These are phyloP conservation scores for Pythium sp. DNA, from an alignment of 352 stramenopile species.

Conservation along the genomic window DNA sequence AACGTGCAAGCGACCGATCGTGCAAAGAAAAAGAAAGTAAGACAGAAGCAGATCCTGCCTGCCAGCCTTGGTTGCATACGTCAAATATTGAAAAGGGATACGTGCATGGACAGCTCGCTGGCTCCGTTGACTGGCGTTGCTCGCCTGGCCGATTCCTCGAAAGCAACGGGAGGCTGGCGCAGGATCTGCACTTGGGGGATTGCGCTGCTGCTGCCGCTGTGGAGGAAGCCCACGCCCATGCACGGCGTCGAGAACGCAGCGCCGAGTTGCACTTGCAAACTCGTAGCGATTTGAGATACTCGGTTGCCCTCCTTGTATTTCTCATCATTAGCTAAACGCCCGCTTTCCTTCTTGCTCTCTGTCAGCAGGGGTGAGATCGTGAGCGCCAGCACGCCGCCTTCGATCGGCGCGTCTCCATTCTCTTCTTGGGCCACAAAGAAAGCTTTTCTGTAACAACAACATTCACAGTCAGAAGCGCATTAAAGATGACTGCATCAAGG, in stretches of 20 bases:
- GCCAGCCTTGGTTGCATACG: too few species aligned
- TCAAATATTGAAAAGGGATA: constrained; percentile 7
- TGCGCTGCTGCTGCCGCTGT: constrained; percentile 16
- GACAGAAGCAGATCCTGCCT: too few species aligned
- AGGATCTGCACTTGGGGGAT: constrained; percentile 48
- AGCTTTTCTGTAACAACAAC: constrained; percentile 12
- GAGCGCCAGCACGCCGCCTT: constrained; percentile 57
- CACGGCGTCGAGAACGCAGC: constrained; percentile 62
- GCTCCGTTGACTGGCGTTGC: background rate
- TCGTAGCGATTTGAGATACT: background rate
- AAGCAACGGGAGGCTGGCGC: constrained; percentile 22
- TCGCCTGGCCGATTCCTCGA: background rate
- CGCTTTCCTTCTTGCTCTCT: background rate
- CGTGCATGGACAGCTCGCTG: background rate
- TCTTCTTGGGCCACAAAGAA: constrained; percentile 30
- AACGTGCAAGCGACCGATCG: too few species aligned
- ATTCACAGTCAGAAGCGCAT: background rate
- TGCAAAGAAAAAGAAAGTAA: too few species aligned
- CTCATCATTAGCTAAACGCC: background rate
- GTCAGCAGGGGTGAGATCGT: constrained; percentile 10
- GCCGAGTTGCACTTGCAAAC: constrained; percentile 37
- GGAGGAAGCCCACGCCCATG: constrained; percentile 61
- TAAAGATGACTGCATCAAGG: too few species aligned
- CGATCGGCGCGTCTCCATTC: constrained; percentile 37
- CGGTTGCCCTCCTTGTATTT: background rate